Evolutionary conservation across 2,329 filamentous ascomycete species (phyloP), one percentile per base, ranked within the genome.

Genomic region (Spiromastix sp.): DNA sequence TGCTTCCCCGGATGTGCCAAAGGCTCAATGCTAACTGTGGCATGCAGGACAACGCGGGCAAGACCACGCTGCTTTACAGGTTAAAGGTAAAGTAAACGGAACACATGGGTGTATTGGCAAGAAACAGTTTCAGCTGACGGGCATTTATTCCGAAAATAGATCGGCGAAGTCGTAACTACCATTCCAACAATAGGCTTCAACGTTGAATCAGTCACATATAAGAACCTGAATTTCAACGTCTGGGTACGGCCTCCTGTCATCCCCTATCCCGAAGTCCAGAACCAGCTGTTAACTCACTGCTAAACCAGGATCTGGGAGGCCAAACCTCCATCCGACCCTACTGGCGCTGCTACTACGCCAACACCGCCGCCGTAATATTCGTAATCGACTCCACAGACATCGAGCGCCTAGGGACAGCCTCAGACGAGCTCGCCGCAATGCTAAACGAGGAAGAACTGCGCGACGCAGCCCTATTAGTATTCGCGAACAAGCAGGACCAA

Each of bases 141-240:
- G 9, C 11, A 12, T 22, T 36, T 13, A 21, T 28, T 32, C 7
- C 28, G 19, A 10, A 16, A 40, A 42, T 57, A 95, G 85, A 93
- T 98, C 56, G 91, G 91, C 57, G 91, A 98, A 61, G 91, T 98
- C 29, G 91, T 98, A 48, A 96, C 91, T 42, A 98, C 91, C 52
- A 96, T 96, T 71, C 91, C 91, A 13, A 98, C 91, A 36, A 96
- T 98, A 60, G 91, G 91, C 42, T 98, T 98, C 72, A 98, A 98
- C 61, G 91, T 98, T 51, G 91, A 98, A 66, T 94, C 86, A 15
- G 91, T 98, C 45, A 91, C 86, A 50, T 98, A 98, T 71, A 89
- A 89, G 62, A 96, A 95, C 59, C 74, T 98, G 43, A 94, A 95
- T 62, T 93, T 98, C 61, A 96, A 96, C 56, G 91, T 98, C 54